Base-by-base conservation (phyloP, 2,329 filamentous ascomycete genomes). In the Lachnellula hyalina region DNA sequence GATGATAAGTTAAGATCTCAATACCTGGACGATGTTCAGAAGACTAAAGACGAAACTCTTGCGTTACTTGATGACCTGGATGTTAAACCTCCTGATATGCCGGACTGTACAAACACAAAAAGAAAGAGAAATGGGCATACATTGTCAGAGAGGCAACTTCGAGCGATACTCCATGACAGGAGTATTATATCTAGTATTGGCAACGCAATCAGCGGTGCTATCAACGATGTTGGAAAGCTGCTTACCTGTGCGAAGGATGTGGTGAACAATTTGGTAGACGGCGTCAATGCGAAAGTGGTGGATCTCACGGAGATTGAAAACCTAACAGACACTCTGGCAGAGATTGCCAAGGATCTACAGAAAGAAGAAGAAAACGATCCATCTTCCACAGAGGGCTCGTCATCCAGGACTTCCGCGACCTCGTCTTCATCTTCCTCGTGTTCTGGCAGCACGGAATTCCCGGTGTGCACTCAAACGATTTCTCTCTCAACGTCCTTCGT, bases 241-340 rank as follows among this genome's bases (percentile, higher is more conserved):
- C 17, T 58, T 14, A 58, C 23, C 38, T 58, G 56, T 48, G 53
- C 53, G 8, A 21, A 21, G n/a, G 51, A 56, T 28, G 51, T 58
- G 12, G 48, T 56, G 3, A 45, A 52, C 6, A 58, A 53, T 41
- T 46, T 58, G 23, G 42, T 53, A 17, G 51, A 53, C 41, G 23
- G 46, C 36, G 53, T 58, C 9, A 42, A 58, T 9, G 12, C 23
- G 23, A 41, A 49, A 46, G 40, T 34, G n/a, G 50, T 48, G 21
- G 28, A 52, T 19, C 34, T 58, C 19, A 21, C 14, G 15, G 25
- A 48, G 8, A 52, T 58, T 38, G 21, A 56, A 42, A 46, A 52
- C n/a, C 42, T 56, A 28, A 58, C 56, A 34, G 56, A 58, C 49
- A 50, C 42, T 25, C 40, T 58, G 6, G 51, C 47, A 14, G 49